Conservation (phyloP, 495 filamentous ascomycete genomes). For the Aspergillus funiculosus region DNA sequence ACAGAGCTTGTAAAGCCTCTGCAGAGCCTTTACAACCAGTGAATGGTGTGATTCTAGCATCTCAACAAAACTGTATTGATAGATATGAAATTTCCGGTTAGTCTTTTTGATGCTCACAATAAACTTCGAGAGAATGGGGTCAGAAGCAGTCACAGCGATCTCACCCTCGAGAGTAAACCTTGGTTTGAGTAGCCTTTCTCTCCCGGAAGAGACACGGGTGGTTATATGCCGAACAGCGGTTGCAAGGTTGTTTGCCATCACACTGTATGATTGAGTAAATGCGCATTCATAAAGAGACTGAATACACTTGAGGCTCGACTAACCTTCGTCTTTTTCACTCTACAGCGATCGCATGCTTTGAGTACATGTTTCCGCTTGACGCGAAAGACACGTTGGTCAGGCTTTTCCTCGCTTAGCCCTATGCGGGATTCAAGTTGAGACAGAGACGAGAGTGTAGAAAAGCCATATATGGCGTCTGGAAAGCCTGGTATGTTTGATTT, state of each 20-base stretch:
- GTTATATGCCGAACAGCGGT: constrained; percentile 44
- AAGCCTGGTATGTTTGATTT: constrained; percentile 36
- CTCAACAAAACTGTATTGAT: constrained; percentile 40
- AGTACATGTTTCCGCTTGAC: constrained; percentile 47
- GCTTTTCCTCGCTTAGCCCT: constrained; percentile 33
- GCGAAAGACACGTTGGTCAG: constrained; percentile 43
- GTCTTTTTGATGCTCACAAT: background rate
- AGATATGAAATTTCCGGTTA: background rate
- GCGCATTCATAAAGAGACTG: background rate
- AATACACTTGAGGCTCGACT: constrained; percentile 11
- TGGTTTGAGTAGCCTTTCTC: constrained; percentile 44
- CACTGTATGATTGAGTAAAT: constrained; percentile 29
- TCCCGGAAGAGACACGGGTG: constrained; percentile 46
- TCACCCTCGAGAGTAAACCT: constrained; percentile 46
- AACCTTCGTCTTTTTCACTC: constrained; percentile 48
- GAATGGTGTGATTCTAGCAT: constrained; percentile 46
- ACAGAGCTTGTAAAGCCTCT: constrained; percentile 42
- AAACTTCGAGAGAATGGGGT: background rate
- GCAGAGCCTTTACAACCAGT: constrained; percentile 40
- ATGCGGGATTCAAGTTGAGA: constrained; percentile 32
- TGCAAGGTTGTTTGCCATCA: constrained; percentile 47
- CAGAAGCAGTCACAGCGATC: background rate
- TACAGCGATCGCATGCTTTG: constrained; percentile 45
- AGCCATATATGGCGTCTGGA: constrained; percentile 36
- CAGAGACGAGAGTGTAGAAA: constrained; percentile 28